phyloP scores from a whole-genome alignment of 2,329 filamentous ascomycete species.

The Penicillium frequentans region DNA sequence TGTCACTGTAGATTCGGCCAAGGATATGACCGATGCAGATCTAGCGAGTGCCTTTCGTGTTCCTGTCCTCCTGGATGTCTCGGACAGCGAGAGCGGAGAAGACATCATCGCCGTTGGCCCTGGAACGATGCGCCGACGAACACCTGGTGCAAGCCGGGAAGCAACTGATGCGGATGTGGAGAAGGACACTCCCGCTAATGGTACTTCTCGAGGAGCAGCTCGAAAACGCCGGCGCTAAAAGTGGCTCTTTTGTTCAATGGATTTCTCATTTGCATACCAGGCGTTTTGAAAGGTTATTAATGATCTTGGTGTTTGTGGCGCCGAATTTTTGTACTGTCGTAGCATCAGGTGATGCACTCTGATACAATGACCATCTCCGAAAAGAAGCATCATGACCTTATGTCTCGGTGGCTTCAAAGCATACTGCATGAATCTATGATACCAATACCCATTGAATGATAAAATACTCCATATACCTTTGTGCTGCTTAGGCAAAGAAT shows the following conservation, averaged over 20 bases:
- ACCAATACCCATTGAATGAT: background rate
- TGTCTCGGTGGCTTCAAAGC: too few relatives aligned
- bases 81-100: conserved; percentile 93
- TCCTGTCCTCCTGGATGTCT: conserved; percentile 89
- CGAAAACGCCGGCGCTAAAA: conserved; percentile 33
- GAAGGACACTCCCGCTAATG: conserved; percentile 24
- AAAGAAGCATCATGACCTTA: too few relatives aligned
- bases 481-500: background rate
- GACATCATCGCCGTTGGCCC: conserved; percentile 69
- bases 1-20: conserved; percentile 69
- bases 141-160: conserved; percentile 70
- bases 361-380: background rate
- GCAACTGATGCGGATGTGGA: conserved; percentile 39
- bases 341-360: background rate
- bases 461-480: background rate
- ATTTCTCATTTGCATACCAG: conserved; percentile 10
- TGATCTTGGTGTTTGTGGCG: background rate
- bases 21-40: conserved; percentile 58
- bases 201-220: conserved; percentile 24
- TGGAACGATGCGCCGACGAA: conserved; percentile 85
- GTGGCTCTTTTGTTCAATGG: background rate
- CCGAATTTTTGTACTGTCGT: background rate
- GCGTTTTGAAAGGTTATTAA: conserved; percentile 1
- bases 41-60: conserved; percentile 70
- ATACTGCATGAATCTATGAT: background rate